A percentile compares a stretch with the other conserved stretches of the same genome.
Conservation (phyloP, 176 grass and related monocot species). For the Phoenix dactylifera region DNA sequence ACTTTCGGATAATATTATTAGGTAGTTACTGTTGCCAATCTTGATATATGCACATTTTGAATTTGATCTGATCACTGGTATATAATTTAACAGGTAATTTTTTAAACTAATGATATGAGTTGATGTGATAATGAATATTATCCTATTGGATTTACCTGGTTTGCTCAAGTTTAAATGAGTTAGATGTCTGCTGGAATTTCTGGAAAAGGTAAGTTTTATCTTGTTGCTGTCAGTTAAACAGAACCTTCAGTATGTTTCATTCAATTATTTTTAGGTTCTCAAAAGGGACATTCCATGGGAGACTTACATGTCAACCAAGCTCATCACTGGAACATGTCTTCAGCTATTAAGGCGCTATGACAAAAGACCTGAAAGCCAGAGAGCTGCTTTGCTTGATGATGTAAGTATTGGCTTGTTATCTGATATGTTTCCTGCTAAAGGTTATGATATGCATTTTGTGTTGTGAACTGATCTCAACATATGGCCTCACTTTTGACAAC, state of each 20-base stretch:
- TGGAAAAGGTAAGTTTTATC: neutral
- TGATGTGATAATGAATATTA: no score
- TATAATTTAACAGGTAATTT: no score
- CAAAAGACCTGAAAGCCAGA: constrained; percentile 63
- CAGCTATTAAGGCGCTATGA: constrained; percentile 77
- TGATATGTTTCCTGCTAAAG: neutral
- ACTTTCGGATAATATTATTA: no score
- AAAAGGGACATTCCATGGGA: constrained; percentile 99
- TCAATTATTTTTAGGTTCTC: constrained; percentile 62
- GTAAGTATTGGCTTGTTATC: constrained; percentile 20
- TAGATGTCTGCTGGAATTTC: constrained; percentile 2
- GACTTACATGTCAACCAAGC: constrained; percentile 84
- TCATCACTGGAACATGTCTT: constrained; percentile 72
- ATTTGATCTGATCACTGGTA: no score
- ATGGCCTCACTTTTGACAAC: no score
- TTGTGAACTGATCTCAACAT: no score
- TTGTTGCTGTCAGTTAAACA: neutral
- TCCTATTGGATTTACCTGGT: no score
- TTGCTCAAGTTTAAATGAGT: no score
- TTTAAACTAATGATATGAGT: no score
- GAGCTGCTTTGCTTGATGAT: constrained; percentile 78
- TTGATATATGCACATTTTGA: no score
- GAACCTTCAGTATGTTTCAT: constrained; percentile 4
- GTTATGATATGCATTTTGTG: no score
- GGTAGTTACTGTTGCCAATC: no score